Base-by-base conservation (phyloP, 148 eudicot genomes). In the Rhododendron griersonianum region DNA sequence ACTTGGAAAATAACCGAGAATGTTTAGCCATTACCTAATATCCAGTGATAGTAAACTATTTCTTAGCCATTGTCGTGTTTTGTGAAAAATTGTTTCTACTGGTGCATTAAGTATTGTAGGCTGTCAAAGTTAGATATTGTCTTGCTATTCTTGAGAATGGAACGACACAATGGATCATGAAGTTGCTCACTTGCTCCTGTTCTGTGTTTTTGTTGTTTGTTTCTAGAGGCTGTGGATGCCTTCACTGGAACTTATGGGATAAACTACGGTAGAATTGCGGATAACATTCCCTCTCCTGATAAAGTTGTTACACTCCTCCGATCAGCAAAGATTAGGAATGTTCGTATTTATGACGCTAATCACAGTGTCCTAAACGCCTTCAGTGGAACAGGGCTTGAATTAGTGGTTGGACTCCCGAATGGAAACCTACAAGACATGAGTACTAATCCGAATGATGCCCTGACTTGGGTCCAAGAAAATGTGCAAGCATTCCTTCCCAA, bases 231-330 rank as follows among this genome's bases (percentile, higher is more conserved):
- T 33, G 88, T 65, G 28, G 79, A 83, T 73, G 86, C 89, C 50
- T 89, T 89, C 80, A 87, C 91, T n/a, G 91, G 91, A 76, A 89
- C 91, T 44, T 91, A 87, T 80, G 98, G 98, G 14, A 93, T 94
- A 85, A 94, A 94, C 78, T 94, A 94, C 53, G 98, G 98, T 44
- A 88, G 93, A 88, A 86, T 94, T 78, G 95, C 98, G 8, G 93
- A 94, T 81, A 93, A 94, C 82, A 90, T 94, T 51, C 95, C 92
- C 21, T 86, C 94, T 37, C 98, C 98, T 1, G 93, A 92, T 28
- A 85, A 91, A 88, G 98, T 94, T 15, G 93, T 90, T 61, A 81
- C 86, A 71, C 92, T 94, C 55, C 84, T 94, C 76, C 87, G 85
- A 86, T 83, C 89, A 28, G 92, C 92, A 76, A 93, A 93, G 87